Evolutionary conservation across 352 stramenopile genomes (phyloP).

Genomic region (Peronospora destructor): DNA sequence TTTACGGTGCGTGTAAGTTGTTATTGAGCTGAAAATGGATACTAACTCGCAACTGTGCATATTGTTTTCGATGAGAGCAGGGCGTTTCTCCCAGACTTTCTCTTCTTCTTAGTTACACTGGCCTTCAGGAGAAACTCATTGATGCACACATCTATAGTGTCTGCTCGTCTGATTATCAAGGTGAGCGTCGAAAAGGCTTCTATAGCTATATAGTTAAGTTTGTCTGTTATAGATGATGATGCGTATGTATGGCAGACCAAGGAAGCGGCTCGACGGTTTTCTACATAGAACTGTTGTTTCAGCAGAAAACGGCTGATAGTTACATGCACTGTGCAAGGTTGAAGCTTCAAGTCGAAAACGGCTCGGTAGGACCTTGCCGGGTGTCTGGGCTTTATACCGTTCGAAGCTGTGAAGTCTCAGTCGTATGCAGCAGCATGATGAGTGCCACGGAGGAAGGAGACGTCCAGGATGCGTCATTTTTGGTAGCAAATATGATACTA

Average conservation of each 20-base stretch:
- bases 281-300: conserved; percentile 57
- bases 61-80: conserved; percentile 23
- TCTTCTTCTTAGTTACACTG: conserved; percentile 43
- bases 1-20: conserved; percentile 48
- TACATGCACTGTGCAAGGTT: conserved; percentile 50
- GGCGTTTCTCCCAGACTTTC: conserved; percentile 50
- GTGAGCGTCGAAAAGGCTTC: conserved; percentile 17
- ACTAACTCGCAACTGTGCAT: conserved; percentile 1
- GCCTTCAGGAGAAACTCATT: conserved; percentile 40
- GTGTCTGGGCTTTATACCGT: conserved; percentile 37
- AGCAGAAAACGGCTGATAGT: conserved; percentile 34
- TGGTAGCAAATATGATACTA: conserved; percentile 28
- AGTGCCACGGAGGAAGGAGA: conserved; percentile 23
- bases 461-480: conserved; percentile 20
- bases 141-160: conserved; percentile 51
- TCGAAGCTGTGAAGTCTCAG: conserved; percentile 47
- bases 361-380: conserved; percentile 13
- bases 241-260: conserved; percentile 34
- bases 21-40: neutral
- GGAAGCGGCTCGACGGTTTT: conserved; percentile 42
- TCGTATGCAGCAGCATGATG: conserved; percentile 47
- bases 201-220: neutral
- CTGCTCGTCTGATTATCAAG: conserved; percentile 60
- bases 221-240: conserved; percentile 5
- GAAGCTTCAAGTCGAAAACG: conserved; percentile 46